Base-by-base conservation (phyloP, 2,329 filamentous ascomycete species). In the Paecilomyces fulvus region DNA sequence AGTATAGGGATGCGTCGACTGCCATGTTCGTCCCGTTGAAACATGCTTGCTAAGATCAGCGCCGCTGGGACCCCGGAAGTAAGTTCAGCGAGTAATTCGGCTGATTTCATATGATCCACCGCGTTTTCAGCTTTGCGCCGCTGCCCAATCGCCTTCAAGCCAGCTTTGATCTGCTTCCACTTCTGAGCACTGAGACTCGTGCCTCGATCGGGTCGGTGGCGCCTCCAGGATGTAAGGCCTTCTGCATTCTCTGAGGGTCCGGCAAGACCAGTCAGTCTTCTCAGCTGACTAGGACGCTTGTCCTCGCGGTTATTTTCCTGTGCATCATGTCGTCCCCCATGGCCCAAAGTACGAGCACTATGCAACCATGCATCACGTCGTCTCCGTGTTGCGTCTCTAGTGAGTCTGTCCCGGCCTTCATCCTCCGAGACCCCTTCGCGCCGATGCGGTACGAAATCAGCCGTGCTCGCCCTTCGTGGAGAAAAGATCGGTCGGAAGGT, bases 41-140 rank as follows among this genome's bases (percentile, higher is more conserved):
- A 94, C 89, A 97, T 96, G 68, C 92, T 96, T 7, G 94, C 94
- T 54, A 99, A 78, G 73, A 99, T 95, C 57, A 99, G 78, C 20
- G 92, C 94, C 23, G 94, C 94, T 3, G 94, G 94, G 1, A 92
- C 90, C 55, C 91, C 94, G 49, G 94, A 95, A 52, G 94, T 83
- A 37, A 99, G 78, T 73, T 99, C 94, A 1, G 94, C 94, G 83
- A 99, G 92, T 51, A 99, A 79, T 71, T 99, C 94, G 1, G 94
- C 91, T 9, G 92, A 97, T 71, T 97, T 99, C 67, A 89, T 87
- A 68, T 94, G 91, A 70, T 99, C 94, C 59, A 96, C 88, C 49
- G 88, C 87, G 55, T 82, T 81, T 59, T 96, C 90, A 55, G 90
- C 88, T 70, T 89, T 95, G 71, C 87, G 89, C 64, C 89, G 85